Base-by-base conservation (phyloP, 2,329 filamentous ascomycete species). In the Microdochium nivale region DNA sequence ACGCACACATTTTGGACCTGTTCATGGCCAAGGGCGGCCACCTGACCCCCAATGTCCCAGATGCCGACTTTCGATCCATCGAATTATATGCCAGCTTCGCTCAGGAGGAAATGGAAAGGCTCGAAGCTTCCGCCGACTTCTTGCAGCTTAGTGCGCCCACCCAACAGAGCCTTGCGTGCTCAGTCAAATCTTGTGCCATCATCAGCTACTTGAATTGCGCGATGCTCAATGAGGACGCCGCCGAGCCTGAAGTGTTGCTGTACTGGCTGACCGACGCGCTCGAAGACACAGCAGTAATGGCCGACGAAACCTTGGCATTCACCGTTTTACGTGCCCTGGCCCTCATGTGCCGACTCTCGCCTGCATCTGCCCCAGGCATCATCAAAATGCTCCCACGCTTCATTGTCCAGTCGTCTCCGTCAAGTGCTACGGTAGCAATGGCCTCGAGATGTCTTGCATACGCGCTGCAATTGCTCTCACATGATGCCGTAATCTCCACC, bases 401-500 rank as follows among this genome's bases (percentile, higher is more conserved):
- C 59, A 88, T 99, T 53, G 89, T 96, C 1, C 90, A 96, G 65
- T 86, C 88, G 51, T 81, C 84, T 21, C 83, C 88, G 33, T 81
- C 81, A 52, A 79, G 81, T 16, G 74, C 80, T 25, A 88, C 84
- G 13, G 84, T 94, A 44, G 77, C 77, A 2, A 78, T 92, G 32
- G 92, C 92, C 25, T 90, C 91, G n/a, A 83, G 84, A 57, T 94
- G 87, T 59, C 74, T 99, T 32, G 90, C 91, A 2, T 86, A 85
- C 58, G 83, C 95, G 19, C 74, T 99, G 51, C 86, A 85, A 58
- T 78, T 86, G 60, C 77, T 97, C 13, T 95, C 94, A 1, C 88
- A 95, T 60, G 94, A 99, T 72, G 86, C 90, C 33, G 81, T 96
- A 33, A 97, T 99, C 58, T 95, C 91, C 4, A 97, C 91, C 1